A percentile compares a stretch with the other conserved stretches of the same genome.
phyloP scores from a whole-genome alignment of 129 eudicot species.

The Daucus carota region DH1_v3.0 NC_030384.2:39269501-39270000 shows the following conservation, averaged over 20 bases:
- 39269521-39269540: too few relatives aligned
- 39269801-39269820: neutral
- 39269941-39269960: neutral
- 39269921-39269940: too few relatives aligned
- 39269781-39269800: neutral
- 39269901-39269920: too few relatives aligned
- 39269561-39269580: neutral
- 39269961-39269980: neutral
- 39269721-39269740: neutral
- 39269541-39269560: neutral
- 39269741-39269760: neutral
- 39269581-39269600: neutral
- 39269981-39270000: neutral
- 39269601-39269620: neutral
- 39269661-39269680: neutral
- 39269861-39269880: neutral
- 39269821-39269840: neutral
- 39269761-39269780: neutral
- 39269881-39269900: neutral
- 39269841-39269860: neutral
- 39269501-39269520: too few relatives aligned
- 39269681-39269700: neutral
- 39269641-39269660: neutral
- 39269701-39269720: neutral
- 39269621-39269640: neutral